Evolutionary conservation across 2,329 filamentous ascomycete species (phyloP).

Genomic region (Arachnopeziza araneosa): DNA sequence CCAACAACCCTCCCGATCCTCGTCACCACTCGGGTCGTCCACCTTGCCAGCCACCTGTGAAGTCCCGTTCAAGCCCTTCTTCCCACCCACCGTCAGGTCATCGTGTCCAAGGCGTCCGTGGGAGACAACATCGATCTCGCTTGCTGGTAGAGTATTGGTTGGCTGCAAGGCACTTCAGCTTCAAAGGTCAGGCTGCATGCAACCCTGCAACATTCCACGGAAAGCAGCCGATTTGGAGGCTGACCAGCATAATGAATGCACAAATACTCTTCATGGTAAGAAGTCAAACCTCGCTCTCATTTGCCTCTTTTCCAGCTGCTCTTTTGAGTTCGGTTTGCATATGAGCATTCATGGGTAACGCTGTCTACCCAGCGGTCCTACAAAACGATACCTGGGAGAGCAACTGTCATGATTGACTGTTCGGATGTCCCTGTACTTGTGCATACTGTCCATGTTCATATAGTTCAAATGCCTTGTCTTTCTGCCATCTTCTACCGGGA

Average conservation of each 20-base stretch:
- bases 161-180: slow-evolving; percentile 28
- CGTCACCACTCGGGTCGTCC: slow-evolving; percentile 1
- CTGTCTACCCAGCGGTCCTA: background rate
- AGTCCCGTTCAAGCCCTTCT: background rate
- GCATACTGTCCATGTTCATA: slow-evolving; percentile 2
- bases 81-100: background rate
- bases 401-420: background rate
- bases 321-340: background rate
- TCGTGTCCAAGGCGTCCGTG: background rate
- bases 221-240: slow-evolving; percentile 16
- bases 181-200: slow-evolving; percentile 24
- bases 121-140: background rate
- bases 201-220: slow-evolving; percentile 17
- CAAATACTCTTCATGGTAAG: slow-evolving; percentile 54
- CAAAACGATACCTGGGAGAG: background rate
- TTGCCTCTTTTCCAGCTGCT: background rate
- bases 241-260: slow-evolving; percentile 44
- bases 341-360: background rate
- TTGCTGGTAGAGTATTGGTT: slow-evolving; percentile 14
- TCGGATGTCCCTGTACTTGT: background rate
- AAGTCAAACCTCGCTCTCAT: slow-evolving; percentile 12
- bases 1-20: background rate
- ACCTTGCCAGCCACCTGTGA: background rate
- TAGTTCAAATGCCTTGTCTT: slow-evolving; percentile 2
- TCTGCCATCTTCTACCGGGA: background rate